phyloP scores from a whole-genome alignment of 768 basidiomycete genomes.

The Termitomyces sp. region DNA sequence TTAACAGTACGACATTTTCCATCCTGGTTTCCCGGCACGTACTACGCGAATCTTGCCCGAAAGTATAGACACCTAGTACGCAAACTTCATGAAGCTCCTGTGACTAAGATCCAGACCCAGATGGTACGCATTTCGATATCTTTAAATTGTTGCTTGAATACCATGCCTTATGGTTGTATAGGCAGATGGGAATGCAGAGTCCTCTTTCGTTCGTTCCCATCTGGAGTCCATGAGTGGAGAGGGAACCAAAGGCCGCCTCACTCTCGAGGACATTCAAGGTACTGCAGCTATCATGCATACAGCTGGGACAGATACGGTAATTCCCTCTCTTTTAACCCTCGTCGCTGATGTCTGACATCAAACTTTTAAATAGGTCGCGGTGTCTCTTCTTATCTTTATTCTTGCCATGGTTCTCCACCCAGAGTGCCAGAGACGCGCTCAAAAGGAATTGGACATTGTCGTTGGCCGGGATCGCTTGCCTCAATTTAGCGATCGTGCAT shows the following conservation, averaged over 20 bases:
- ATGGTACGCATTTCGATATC: not conserved
- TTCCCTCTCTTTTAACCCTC: not conserved
- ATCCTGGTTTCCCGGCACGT: conserved; percentile 14
- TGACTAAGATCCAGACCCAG: not conserved
- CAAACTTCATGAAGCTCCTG: not conserved
- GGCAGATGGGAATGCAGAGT: not conserved
- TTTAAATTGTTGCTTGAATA: not conserved
- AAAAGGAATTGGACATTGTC: conserved; percentile 14
- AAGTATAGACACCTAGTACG: not conserved
- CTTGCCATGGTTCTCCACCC: conserved; percentile 17
- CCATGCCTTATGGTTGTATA: not conserved
- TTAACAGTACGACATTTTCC: conserved; percentile 12
- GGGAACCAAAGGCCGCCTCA: not conserved
- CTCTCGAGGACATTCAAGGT: not conserved
- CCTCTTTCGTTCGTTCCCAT: not conserved
- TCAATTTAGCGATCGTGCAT: conserved; percentile 13
- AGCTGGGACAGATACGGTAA: not conserved
- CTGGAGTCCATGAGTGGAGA: not conserved
- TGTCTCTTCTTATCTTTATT: conserved; percentile 8
- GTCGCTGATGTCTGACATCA: not conserved
- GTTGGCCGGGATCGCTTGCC: conserved; percentile 16
- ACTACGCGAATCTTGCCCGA: conserved; percentile 9
- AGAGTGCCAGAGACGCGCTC: conserved; percentile 11
- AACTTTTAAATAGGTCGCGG: not conserved
- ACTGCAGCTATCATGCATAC: not conserved